Conservation (phyloP, 2,329 filamentous ascomycete genomes). For the Alternaria arborescens region DNA sequence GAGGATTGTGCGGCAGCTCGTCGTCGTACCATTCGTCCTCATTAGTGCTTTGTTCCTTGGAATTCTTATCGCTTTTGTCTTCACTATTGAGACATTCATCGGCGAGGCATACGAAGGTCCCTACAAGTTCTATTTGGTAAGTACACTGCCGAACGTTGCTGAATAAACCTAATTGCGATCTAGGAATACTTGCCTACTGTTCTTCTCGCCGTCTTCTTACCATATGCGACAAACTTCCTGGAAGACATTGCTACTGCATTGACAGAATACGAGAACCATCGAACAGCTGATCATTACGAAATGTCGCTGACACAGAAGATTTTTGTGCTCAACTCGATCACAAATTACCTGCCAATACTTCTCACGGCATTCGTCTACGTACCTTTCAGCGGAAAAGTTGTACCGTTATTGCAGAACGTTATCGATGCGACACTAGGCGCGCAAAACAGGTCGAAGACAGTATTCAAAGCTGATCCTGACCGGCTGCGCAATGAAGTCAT, state of each 20-base stretch:
- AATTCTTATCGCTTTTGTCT: constrained; percentile 38
- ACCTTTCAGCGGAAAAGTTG: constrained; percentile 36
- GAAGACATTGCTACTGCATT: constrained; percentile 38
- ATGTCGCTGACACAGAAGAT: constrained; percentile 48
- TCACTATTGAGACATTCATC: constrained; percentile 45
- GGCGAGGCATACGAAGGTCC: constrained; percentile 46
- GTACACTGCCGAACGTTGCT: neutral
- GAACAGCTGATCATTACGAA: constrained; percentile 42
- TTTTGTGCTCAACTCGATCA: constrained; percentile 48
- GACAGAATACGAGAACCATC: constrained; percentile 48
- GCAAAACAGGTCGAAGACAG: constrained; percentile 17
- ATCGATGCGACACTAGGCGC: constrained; percentile 27
- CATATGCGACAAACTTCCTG: constrained; percentile 40
- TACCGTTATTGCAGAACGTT: constrained; percentile 34
- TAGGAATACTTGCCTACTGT: constrained; percentile 48
- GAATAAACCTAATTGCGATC: constrained; percentile 7
- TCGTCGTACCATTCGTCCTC: constrained; percentile 43
- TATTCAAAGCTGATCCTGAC: constrained; percentile 39
- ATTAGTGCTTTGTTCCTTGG: constrained; percentile 41
- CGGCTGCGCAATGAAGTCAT: constrained; percentile 47
- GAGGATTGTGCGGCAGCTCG: constrained; percentile 38
- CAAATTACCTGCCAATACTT: constrained; percentile 48
- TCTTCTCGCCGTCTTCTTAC: constrained; percentile 40
- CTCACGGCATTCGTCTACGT: constrained; percentile 46
- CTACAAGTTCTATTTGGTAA: constrained; percentile 42